A percentile compares a stretch with the other conserved stretches of the same genome.
Conservation (phyloP, 345 rosid genomes). For the Syzygium aqueum region DNA sequence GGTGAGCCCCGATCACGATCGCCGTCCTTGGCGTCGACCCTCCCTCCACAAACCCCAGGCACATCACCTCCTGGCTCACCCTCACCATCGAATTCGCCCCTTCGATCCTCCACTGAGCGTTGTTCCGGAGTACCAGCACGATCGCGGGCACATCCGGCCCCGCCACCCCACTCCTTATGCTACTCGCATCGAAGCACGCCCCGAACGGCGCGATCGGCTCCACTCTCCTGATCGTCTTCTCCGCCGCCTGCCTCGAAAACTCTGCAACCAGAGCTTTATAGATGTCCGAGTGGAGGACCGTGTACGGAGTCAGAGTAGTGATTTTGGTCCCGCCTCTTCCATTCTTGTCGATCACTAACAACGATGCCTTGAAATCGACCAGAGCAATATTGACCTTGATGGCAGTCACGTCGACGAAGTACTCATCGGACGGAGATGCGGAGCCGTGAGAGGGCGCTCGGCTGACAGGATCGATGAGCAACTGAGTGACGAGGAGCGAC, state of each 20-base stretch:
- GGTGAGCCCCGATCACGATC: constrained; percentile 30
- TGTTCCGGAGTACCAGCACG: constrained; percentile 12
- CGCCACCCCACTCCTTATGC: not conserved
- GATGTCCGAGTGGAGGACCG: constrained; percentile 24
- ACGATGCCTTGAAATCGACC: constrained; percentile 8
- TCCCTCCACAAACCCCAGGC: constrained; percentile 31
- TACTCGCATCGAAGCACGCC: constrained; percentile 1
- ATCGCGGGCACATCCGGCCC: constrained; percentile 26
- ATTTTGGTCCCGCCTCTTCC: constrained; percentile 45
- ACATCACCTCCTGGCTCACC: constrained; percentile 8
- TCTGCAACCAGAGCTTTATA: constrained; percentile 24
- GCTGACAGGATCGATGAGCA: constrained; percentile 20
- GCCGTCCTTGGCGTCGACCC: constrained; percentile 12
- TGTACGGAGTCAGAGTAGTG: constrained; percentile 25
- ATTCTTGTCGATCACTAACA: constrained; percentile 12
- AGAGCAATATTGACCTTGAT: constrained; percentile 9
- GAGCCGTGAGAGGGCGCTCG: not conserved
- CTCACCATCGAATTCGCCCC: constrained; percentile 35
- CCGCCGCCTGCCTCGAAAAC: constrained; percentile 4
- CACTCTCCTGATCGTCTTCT: not conserved
- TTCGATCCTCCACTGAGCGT: constrained; percentile 15
- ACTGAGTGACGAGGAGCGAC: constrained; percentile 15
- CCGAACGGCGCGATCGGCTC: constrained; percentile 12
- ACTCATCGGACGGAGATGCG: constrained; percentile 17
- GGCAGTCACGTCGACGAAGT: constrained; percentile 20